Base-by-base conservation (phyloP, 805 yeast species). In the Torulaspora indica region DNA sequence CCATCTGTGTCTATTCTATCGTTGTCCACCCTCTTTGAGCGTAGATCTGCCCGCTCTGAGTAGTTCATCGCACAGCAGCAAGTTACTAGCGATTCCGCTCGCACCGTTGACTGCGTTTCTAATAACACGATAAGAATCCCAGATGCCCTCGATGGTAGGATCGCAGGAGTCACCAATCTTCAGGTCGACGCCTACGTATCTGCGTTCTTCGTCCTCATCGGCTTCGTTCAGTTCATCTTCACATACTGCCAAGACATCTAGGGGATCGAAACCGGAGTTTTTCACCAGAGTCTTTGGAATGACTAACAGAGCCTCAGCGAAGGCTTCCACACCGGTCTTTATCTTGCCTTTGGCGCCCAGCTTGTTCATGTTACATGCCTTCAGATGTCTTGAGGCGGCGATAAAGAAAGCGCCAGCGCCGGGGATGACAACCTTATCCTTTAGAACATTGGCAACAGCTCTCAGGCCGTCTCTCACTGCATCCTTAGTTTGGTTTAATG, bases 321-420 rank as follows among this genome's bases (percentile, higher is more conserved):
- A 93, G 0, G 98, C 96, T 62, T 81, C 82, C 42, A 91, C 77
- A 53, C 99, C 99, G 6, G 93, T 80, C 67, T 89, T 85, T 50
- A 80, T 77, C 66, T 86, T 85, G 46, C 98, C 98, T 66, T 83
- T 86, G 40, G 79, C 77, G 45, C 80, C 76, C 36, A 78, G 62
- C 52, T 76, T 76, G 40, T 78, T 72, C 55, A 75, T 68, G 46
- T 74, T 73, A 13, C 60, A 46, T 47, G 69, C 70, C 44, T 72
- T 68, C 52, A 89, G 71, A 59, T 85, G 77, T 57, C 80, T 76
- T 42, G 88, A 77, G 47, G 91, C 87, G 43, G 95, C 82, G 60
- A 93, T 73, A 71, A 82, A 95, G 67, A 85, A 93, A 1, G 98
- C 93, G 45, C 99, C 99, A 1, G 93, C 99, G 50, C 99, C 99